Base-by-base conservation (phyloP, 352 stramenopile genomes). In the Globisporangium ultimum region DNA sequence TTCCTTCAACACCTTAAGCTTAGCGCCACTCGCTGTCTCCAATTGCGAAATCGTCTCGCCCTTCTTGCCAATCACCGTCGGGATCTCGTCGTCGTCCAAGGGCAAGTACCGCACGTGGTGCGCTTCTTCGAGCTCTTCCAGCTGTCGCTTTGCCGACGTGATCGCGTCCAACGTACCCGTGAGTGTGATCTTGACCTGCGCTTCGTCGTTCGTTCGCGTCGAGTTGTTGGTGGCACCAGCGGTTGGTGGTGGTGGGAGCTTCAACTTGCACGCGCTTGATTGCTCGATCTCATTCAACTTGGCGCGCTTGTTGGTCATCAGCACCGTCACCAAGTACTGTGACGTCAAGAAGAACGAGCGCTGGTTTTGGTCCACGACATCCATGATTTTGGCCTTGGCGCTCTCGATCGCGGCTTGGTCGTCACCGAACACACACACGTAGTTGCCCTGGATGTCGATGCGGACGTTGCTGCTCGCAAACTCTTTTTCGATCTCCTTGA, bases 61-160 rank as follows among this genome's bases (percentile, higher is more conserved):
- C 54, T 91, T 91, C 68, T 89, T 88, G 21, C 84, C 84, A 41
- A 93, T 91, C 9, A 93, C 71, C 40, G 66, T 87, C 10, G 84
- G 68, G 48, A 93, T 80, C 63, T 93, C 84, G 60, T 93, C 84
- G 20, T 80, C 54, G 64, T 93, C 84, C 7, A 93, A 58, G 10
- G 84, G 84, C 36, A 89, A 34, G 46, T 90, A 90, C 5, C 71
- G 70, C 47, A 91, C 81, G 47, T 85, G 68, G 50, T 93, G 71
- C 0, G 63, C 71, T 18, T 88, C 80, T 24, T 87, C 80, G 2
- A 93, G 58, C 28, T 71, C 66, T 57, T 88, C 77, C 0, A 93
- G 66, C 59, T 74, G 56, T 11, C 70, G 55, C 69, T 88, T 91
- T 17, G 78, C 80, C n/a, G 70, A 73, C 28, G 80, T 70, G 48